Conservation (phyloP, 371 early-diverging fungal genomes). For the Mortierella sp. region DNA sequence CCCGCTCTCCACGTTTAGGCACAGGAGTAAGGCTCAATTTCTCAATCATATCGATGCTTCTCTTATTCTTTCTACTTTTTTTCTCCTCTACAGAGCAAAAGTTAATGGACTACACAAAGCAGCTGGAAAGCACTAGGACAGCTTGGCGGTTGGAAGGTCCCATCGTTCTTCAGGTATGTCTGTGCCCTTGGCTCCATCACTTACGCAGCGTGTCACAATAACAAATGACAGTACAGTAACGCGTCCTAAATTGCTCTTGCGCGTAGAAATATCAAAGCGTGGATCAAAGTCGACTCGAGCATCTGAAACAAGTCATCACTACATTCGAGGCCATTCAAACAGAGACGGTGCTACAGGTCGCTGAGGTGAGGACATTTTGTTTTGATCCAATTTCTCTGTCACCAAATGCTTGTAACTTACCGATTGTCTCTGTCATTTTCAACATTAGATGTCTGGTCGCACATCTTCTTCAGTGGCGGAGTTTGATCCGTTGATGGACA, state of each 20-base stretch:
- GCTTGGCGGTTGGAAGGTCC: slow-evolving; percentile 61
- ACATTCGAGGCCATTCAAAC: slow-evolving; percentile 64
- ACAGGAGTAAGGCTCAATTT: slow-evolving; percentile 11
- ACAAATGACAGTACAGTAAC: too few relatives aligned
- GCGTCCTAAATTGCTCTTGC: too few relatives aligned
- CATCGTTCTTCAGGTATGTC: slow-evolving; percentile 57
- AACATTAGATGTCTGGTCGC: slow-evolving; percentile 26
- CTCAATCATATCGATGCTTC: not conserved
- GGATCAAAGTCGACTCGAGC: slow-evolving; percentile 60
- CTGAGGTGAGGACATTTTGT: slow-evolving; percentile 35
- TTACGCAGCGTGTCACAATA: too few relatives aligned
- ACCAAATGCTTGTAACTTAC: too few relatives aligned
- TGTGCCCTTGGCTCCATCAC: too few relatives aligned
- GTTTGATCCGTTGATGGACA: slow-evolving; percentile 45
- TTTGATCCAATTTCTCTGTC: too few relatives aligned
- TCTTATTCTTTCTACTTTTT: not conserved
- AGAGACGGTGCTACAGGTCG: slow-evolving; percentile 57
- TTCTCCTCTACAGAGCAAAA: slow-evolving; percentile 40
- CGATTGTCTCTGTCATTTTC: not conserved
- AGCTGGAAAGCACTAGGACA: slow-evolving; percentile 38
- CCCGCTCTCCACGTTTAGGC: slow-evolving; percentile 2
- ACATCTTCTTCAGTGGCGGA: slow-evolving; percentile 28
- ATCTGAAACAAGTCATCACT: slow-evolving; percentile 54
- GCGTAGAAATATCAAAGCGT: slow-evolving; percentile 60
- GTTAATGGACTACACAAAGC: slow-evolving; percentile 39